Evolutionary conservation across 2,329 filamentous ascomycete species (phyloP).

Genomic region (Fusarium chaquense): DNA sequence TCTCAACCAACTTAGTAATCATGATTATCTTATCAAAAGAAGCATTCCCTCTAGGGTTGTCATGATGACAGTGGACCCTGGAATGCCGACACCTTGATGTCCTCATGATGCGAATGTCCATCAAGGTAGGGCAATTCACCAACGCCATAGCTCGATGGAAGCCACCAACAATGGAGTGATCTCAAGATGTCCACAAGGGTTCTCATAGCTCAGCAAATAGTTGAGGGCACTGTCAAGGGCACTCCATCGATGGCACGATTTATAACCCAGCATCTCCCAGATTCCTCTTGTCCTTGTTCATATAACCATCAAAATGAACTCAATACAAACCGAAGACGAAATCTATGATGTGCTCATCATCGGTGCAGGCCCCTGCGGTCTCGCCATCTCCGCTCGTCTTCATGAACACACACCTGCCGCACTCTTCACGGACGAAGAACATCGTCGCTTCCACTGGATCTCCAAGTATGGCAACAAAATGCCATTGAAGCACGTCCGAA

Average conservation of each 20-base stretch:
- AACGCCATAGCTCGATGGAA: conserved; percentile 2
- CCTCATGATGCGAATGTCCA: conserved; percentile 39
- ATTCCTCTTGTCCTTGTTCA: not conserved
- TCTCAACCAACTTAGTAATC: not conserved
- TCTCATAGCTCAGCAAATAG: not conserved
- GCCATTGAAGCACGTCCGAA: conserved; percentile 63
- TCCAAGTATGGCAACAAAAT: conserved; percentile 72
- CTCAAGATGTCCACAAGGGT: conserved; percentile 18
- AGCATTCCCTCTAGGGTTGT: not conserved
- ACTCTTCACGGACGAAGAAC: conserved; percentile 85
- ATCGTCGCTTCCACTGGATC: conserved; percentile 84
- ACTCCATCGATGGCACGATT: not conserved
- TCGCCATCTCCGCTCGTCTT: conserved; percentile 78
- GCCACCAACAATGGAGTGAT: not conserved
- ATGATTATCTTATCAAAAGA: not conserved
- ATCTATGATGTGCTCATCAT: conserved; percentile 77
- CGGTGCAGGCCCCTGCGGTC: conserved; percentile 79
- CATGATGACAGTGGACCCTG: conserved; percentile 30
- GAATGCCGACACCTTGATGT: conserved; percentile 32
- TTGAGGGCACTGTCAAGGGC: not conserved
- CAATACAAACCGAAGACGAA: conserved; percentile 46
- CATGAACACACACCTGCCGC: conserved; percentile 80
- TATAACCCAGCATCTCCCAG: conserved; percentile 10
- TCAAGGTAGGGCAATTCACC: conserved; percentile 25
- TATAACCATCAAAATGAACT: conserved; percentile 5